Percentiles rank a stretch among this genome's conserved stretches.
Conservation (phyloP, 2,329 filamentous ascomycete genomes). For the Colletotrichum siamense region DNA sequence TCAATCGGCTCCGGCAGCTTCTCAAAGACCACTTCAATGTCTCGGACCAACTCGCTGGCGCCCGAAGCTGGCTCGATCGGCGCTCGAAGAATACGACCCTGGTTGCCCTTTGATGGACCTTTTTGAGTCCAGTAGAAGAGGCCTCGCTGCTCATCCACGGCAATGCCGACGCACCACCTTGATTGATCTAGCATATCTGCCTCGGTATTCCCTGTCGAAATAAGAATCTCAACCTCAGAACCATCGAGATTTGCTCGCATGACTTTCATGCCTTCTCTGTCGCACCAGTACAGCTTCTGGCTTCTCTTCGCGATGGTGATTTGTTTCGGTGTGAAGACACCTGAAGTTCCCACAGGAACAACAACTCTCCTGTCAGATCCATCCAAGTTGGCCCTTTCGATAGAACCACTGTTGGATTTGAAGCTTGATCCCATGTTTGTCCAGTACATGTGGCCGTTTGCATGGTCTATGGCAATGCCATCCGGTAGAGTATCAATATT, state of each 20-base stretch:
- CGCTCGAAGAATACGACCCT: background rate
- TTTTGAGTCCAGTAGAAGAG: conserved; percentile 8
- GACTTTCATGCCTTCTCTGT: conserved; percentile 7
- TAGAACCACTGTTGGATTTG: conserved; percentile 2
- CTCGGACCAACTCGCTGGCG: no score
- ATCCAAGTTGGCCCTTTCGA: conserved; percentile 3
- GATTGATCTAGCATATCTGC: background rate
- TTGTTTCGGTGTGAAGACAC: conserved; percentile 8
- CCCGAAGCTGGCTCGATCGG: background rate
- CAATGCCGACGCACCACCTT: conserved; percentile 1
- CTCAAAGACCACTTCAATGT: background rate
- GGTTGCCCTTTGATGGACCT: background rate
- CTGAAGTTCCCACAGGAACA: background rate
- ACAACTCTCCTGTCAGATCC: background rate
- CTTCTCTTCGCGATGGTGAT: background rate
- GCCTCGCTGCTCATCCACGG: background rate
- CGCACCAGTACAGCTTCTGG: conserved; percentile 4
- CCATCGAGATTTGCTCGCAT: conserved; percentile 4
- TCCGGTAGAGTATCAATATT: background rate
- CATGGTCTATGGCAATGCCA: background rate
- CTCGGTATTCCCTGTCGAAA: background rate
- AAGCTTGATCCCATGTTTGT: conserved; percentile 5
- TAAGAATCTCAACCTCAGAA: background rate
- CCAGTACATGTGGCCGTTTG: conserved; percentile 5
- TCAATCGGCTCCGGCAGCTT: conserved; percentile 1